Evolutionary conservation across 2,329 filamentous ascomycete species (phyloP), one percentile per base, ranked within the genome.

Genomic region (Apiospora pterosperma): DNA sequence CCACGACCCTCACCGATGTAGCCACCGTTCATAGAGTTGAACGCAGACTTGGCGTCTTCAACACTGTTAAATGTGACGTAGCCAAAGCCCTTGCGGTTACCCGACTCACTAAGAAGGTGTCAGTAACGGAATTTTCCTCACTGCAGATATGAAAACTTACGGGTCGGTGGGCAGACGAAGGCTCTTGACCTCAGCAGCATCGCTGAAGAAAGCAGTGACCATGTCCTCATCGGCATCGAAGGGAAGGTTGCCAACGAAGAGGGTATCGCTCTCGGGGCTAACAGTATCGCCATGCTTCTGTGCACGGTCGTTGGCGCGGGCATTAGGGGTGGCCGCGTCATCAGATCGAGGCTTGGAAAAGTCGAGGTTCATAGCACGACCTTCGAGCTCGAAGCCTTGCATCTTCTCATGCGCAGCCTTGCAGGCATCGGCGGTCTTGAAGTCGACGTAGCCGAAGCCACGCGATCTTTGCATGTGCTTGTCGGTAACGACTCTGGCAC

Each of bases 401-500:
- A 92, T 93, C 73, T 85, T 88, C 72, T 90, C 87, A 70, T 90
- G 86, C 64, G 92, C 92, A 76, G 89, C 89, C 72, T 86, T 85
- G 64, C 91, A 91, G 76, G 87, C 85, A 66, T 86, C 89, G 66
- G 85, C 79, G 70, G 84, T 87, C 75, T 84, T 83, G 79, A 94
- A 97, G 83, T 97, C 93, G 73, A 97, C 92, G 77, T 97, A 97
- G 67, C 94, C 94, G 78, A 96, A 97, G 70, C 92, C 94, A 81
- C 93, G 93, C 79, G 93, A 95, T 75, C 92, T 90, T 73, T 92
- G 92, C 74, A 84, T 86, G 64, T 90, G 88, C 77, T 90, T 90
- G 82, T 97, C 92, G 72, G 89, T 94, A 77, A 97, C 92, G 75
- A 97, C 89, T 72, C 92, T 90, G 69, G 89, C 90, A 72, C 88